Evolutionary conservation across 345 rosid genomes (phyloP).

Genomic region (Erodium maritimum): DNA sequence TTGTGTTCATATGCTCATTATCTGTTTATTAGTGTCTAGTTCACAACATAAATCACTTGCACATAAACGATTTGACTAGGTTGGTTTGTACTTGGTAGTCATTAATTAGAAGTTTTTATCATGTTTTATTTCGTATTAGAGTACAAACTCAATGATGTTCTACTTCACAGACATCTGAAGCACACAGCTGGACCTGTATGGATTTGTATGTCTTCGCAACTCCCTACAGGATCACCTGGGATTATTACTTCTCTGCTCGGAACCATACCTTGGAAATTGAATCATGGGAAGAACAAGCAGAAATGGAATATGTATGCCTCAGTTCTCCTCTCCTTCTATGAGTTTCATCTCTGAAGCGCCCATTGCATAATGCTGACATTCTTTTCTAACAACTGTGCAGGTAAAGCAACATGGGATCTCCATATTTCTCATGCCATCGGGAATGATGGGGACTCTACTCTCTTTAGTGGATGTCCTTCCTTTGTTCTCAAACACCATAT

Average conservation of each 20-base stretch:
- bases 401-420: constrained; percentile 77
- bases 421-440: constrained; percentile 87
- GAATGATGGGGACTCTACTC: constrained; percentile 85
- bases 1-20: too few species aligned
- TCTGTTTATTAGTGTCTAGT: too few species aligned
- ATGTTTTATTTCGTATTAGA: not conserved
- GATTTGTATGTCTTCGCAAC: constrained; percentile 93
- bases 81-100: too few species aligned
- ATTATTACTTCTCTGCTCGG: constrained; percentile 69
- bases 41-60: too few species aligned
- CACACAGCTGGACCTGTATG: constrained; percentile 98
- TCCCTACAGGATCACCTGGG: constrained; percentile 93
- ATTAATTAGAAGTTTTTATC: too few species aligned
- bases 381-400: constrained; percentile 20
- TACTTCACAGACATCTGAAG: constrained; percentile 41
- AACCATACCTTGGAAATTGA: constrained; percentile 73
- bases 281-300: constrained; percentile 82
- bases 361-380: constrained; percentile 5
- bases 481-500: constrained; percentile 68
- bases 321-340: constrained; percentile 2
- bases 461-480: constrained; percentile 82
- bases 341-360: not conserved
- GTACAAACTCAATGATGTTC: not conserved
- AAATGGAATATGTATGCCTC: constrained; percentile 66
- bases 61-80: too few species aligned